These are phyloP conservation scores for Boletus reticuloceps DNA, from an alignment of 768 basidiomycete species.

Conservation along the genomic window DNA sequence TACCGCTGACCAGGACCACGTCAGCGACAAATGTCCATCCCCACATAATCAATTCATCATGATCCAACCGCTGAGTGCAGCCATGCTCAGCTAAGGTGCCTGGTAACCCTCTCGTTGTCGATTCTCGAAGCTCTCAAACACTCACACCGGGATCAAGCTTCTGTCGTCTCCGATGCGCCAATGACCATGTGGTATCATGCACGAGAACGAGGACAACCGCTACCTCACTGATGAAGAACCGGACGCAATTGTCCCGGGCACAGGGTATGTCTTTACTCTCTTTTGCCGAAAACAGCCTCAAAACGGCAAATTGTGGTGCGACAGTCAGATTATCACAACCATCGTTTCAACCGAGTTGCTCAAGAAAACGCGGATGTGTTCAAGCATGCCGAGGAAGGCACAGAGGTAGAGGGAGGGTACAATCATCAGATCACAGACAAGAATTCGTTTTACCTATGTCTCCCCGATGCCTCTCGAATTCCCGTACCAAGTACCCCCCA, in stretches of 20 bases:
- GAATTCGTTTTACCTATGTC: conserved; percentile 86
- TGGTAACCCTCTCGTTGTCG: conserved; percentile 26
- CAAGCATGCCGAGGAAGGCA: conserved; percentile 61
- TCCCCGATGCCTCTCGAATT: conserved; percentile 81
- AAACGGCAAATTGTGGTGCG: conserved; percentile 91
- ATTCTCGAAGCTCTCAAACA: conserved; percentile 85
- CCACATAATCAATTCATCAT: too few relatives aligned
- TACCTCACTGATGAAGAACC: conserved; percentile 95
- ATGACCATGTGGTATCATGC: conserved; percentile 76
- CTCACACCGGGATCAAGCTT: conserved; percentile 97
- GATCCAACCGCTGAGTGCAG: too few relatives aligned
- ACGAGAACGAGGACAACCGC: conserved; percentile 95
- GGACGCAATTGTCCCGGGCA: conserved; percentile 79
- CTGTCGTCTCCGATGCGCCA: conserved; percentile 63
- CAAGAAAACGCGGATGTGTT: conserved; percentile 82
- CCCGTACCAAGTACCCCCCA: conserved; percentile 71
- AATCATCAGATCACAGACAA: conserved; percentile 75
- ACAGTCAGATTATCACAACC: conserved; percentile 93
- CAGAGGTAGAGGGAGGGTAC: conserved; percentile 81
- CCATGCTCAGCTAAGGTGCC: too few relatives aligned
- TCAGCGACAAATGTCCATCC: too few relatives aligned
- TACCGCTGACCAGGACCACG: too few relatives aligned
- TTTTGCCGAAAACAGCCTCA: conserved; percentile 88
- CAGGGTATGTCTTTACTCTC: conserved; percentile 89
- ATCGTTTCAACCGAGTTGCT: conserved; percentile 82